phyloP scores from a whole-genome alignment of 2,329 filamentous ascomycete species.

The Cladosporium cucumerinum region DNA sequence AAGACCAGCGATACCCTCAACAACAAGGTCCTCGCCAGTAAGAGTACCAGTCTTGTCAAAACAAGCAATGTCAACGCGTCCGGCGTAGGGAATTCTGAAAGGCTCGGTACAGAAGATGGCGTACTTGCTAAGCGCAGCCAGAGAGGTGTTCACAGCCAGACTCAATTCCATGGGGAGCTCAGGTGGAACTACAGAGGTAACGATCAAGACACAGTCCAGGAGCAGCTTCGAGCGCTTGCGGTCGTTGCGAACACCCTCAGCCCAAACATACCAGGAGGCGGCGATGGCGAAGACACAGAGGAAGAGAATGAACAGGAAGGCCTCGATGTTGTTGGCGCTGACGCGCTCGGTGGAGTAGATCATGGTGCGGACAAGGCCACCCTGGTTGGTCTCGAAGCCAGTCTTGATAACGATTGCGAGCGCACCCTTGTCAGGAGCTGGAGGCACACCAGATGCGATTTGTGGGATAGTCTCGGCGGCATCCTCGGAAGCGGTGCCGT shows the following conservation, averaged over 20 bases:
- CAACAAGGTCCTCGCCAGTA: conserved; percentile 93
- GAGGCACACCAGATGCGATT: conserved; percentile 70
- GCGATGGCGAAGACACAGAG: conserved; percentile 93
- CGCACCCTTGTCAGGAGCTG: conserved; percentile 89
- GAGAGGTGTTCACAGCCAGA: conserved; percentile 93
- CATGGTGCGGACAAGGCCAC: conserved; percentile 96
- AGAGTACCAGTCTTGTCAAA: conserved; percentile 98
- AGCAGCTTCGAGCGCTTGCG: conserved; percentile 96
- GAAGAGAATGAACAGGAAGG: conserved; percentile 96
- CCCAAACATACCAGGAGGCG: conserved; percentile 98
- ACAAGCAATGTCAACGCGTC: conserved; percentile 91
- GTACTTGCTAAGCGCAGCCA: conserved; percentile 89
- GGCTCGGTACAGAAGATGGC: conserved; percentile 99
- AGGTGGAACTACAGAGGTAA: conserved; percentile 97
- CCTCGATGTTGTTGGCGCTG: conserved; percentile 96
- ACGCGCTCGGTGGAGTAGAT: conserved; percentile 99
- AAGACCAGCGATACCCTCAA: conserved; percentile 92
- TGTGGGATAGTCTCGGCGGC: conserved; percentile 56
- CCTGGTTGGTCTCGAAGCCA: conserved; percentile 97
- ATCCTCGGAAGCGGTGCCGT: conserved; percentile 75
- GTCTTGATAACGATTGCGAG: conserved; percentile 95
- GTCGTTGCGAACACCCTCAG: conserved; percentile 89
- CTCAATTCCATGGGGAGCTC: conserved; percentile 98
- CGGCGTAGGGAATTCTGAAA: conserved; percentile 95
- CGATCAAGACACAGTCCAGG: conserved; percentile 93